Percentiles rank a stretch among this genome's conserved stretches.
These are phyloP conservation scores for Pythium grandisporangium DNA, from an alignment of 352 stramenopile species.

Conservation along the genomic window DNA sequence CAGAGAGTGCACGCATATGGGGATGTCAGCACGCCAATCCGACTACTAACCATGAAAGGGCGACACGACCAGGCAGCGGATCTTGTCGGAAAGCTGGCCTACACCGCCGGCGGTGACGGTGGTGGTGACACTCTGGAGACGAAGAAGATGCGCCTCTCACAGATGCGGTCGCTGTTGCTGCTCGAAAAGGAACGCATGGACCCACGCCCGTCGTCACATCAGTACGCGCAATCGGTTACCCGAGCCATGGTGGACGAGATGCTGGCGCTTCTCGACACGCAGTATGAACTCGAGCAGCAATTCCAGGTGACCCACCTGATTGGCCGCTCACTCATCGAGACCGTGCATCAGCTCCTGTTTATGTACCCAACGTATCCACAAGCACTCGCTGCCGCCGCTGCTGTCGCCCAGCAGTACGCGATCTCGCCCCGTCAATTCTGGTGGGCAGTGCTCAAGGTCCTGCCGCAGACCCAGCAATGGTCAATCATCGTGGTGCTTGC, in stretches of 20 bases:
- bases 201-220: no score
- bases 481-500: slow-evolving; percentile 29
- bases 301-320: slow-evolving; percentile 31
- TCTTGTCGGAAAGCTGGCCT: slow-evolving; percentile 32
- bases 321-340: slow-evolving; percentile 42
- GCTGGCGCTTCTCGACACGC: slow-evolving; percentile 29
- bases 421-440: slow-evolving; percentile 48
- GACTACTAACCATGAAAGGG: slow-evolving; percentile 10
- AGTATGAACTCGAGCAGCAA: slow-evolving; percentile 25
- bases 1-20: slow-evolving; percentile 24
- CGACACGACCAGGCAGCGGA: slow-evolving; percentile 23
- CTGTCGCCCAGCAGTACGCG: slow-evolving; percentile 28
- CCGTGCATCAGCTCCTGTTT: slow-evolving; percentile 44
- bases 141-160: slow-evolving; percentile 24
- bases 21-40: slow-evolving; percentile 23
- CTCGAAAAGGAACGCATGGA: no score
- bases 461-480: slow-evolving; percentile 39
- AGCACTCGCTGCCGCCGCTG: slow-evolving; percentile 22
- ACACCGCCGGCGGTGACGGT: no score
- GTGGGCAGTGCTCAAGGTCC: slow-evolving; percentile 31
- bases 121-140: slow-evolving; percentile 29
- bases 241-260: slow-evolving; percentile 38
- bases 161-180: slow-evolving; percentile 25
- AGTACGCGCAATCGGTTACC: no score
- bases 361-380: slow-evolving; percentile 28